These are phyloP conservation scores for Euphorbia peplus DNA, from an alignment of 345 rosid genomes.

Conservation along the genomic window DNA sequence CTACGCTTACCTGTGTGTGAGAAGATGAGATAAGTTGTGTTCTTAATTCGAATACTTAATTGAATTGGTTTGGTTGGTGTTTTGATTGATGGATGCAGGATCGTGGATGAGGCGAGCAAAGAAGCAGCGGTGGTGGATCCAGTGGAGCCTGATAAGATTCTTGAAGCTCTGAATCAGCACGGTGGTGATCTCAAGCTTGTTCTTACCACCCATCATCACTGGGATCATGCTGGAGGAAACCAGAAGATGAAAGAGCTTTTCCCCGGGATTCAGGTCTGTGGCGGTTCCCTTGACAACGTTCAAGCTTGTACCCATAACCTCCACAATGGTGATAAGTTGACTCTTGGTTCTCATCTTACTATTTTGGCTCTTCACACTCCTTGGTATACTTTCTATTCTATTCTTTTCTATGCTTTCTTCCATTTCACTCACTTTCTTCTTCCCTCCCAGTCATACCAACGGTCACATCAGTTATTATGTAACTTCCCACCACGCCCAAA, in stretches of 20 bases:
- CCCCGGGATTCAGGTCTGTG: slow-evolving; percentile 77
- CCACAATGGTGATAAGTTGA: slow-evolving; percentile 66
- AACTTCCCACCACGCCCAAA: slow-evolving; percentile 56
- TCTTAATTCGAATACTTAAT: too few species aligned
- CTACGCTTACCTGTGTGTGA: slow-evolving; percentile 70
- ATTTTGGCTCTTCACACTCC: slow-evolving; percentile 84
- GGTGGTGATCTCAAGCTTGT: slow-evolving; percentile 54
- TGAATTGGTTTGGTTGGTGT: too few species aligned
- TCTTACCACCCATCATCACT: slow-evolving; percentile 95
- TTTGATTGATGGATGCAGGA: slow-evolving; percentile 41
- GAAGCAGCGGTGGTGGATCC: slow-evolving; percentile 98
- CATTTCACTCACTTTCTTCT: slow-evolving; percentile 12
- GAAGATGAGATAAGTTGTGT: too few species aligned
- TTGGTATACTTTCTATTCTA: slow-evolving; percentile 54
- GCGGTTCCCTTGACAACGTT: slow-evolving; percentile 84
- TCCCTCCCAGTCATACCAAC: slow-evolving; percentile 65
- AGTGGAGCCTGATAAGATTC: slow-evolving; percentile 69
- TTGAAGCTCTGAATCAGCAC: slow-evolving; percentile 48
- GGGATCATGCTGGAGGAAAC: slow-evolving; percentile 98
- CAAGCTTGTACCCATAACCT: slow-evolving; percentile 66
- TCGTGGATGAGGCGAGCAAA: slow-evolving; percentile 68
- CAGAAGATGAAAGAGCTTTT: slow-evolving; percentile 66
- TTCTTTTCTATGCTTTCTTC: neutral
- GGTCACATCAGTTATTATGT: slow-evolving; percentile 88
- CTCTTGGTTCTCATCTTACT: slow-evolving; percentile 48